These are phyloP conservation scores for Starmerella cellae DNA, from an alignment of 805 yeast genomes.

Conservation along the genomic window DNA sequence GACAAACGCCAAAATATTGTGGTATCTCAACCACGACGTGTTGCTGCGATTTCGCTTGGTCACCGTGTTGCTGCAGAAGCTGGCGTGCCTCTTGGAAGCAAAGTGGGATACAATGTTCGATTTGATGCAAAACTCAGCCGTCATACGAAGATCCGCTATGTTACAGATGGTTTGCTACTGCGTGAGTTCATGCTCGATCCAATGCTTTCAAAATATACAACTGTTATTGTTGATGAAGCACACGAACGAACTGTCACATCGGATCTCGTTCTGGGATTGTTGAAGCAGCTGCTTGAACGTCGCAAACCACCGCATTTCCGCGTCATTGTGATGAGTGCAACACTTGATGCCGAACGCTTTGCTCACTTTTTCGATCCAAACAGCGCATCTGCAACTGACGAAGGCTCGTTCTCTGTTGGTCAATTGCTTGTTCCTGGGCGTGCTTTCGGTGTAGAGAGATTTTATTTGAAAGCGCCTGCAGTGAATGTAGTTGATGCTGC, in stretches of 20 bases:
- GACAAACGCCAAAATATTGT: conserved; percentile 47
- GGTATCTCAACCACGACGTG: conserved; percentile 94
- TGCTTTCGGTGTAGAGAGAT: conserved; percentile 67
- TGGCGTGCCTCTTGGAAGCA: conserved; percentile 62
- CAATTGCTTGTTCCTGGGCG: conserved; percentile 81
- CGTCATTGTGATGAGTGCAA: conserved; percentile 89
- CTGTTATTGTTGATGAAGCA: conserved; percentile 86
- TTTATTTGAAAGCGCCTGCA: conserved; percentile 47
- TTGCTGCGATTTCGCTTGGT: conserved; percentile 91
- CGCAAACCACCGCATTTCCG: conserved; percentile 43
- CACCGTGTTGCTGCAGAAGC: conserved; percentile 81
- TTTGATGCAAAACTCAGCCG: conserved; percentile 58
- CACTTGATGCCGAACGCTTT: conserved; percentile 80
- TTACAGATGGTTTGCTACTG: conserved; percentile 95
- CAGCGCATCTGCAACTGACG: background rate
- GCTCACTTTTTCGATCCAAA: conserved; percentile 47
- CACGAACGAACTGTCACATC: conserved; percentile 92
- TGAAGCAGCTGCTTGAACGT: conserved; percentile 49
- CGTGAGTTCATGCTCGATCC: conserved; percentile 78
- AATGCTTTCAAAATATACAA: conserved; percentile 48
- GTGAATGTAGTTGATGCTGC: conserved; percentile 78
- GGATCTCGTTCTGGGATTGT: conserved; percentile 77
- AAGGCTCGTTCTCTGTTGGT: conserved; percentile 44
- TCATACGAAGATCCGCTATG: conserved; percentile 60
- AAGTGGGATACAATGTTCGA: conserved; percentile 87